These are phyloP conservation scores for Phoma sp. DNA, from an alignment of 2,329 filamentous ascomycete genomes.

Conservation along the genomic window DNA sequence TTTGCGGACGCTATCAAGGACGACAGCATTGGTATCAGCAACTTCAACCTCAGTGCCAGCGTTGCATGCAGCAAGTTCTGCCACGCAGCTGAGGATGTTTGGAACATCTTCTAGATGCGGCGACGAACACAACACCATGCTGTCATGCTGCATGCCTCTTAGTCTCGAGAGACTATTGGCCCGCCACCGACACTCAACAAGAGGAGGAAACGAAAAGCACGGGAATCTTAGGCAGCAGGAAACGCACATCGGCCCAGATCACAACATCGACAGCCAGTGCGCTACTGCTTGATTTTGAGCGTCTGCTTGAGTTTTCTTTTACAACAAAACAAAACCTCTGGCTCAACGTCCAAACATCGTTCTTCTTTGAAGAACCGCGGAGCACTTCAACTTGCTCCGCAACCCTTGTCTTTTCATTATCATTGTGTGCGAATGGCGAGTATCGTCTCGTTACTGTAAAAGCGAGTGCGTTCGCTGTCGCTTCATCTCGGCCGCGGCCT, in stretches of 20 bases:
- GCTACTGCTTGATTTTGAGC: slow-evolving; percentile 61
- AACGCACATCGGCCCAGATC: slow-evolving; percentile 60
- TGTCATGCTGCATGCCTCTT: slow-evolving; percentile 36
- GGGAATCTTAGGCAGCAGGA: slow-evolving; percentile 39
- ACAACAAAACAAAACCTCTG: slow-evolving; percentile 77
- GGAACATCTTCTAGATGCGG: slow-evolving; percentile 79
- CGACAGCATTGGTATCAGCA: slow-evolving; percentile 97
- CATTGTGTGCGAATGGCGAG: slow-evolving; percentile 23
- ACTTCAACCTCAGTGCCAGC: slow-evolving; percentile 95
- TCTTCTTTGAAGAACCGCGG: slow-evolving; percentile 50
- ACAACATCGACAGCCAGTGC: slow-evolving; percentile 70
- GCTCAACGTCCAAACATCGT: slow-evolving; percentile 76
- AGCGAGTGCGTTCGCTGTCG: slow-evolving; percentile 4
- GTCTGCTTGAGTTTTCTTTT: slow-evolving; percentile 76
- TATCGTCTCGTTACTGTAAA: slow-evolving; percentile 17
- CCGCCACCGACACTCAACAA: slow-evolving; percentile 21
- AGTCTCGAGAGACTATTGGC: slow-evolving; percentile 32
- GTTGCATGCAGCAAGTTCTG: slow-evolving; percentile 99
- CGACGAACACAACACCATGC: slow-evolving; percentile 1
- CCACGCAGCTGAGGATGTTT: slow-evolving; percentile 94
- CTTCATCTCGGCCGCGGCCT: slow-evolving; percentile 17
- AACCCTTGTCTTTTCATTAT: slow-evolving; percentile 37
- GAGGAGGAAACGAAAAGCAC: slow-evolving; percentile 30
- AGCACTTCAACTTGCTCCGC: slow-evolving; percentile 69
- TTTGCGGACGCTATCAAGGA: slow-evolving; percentile 95